Evolutionary conservation across 805 yeast genomes (phyloP), one percentile per base, ranked within the genome.

Genomic region (Ogataea parapolymorpha): DNA sequence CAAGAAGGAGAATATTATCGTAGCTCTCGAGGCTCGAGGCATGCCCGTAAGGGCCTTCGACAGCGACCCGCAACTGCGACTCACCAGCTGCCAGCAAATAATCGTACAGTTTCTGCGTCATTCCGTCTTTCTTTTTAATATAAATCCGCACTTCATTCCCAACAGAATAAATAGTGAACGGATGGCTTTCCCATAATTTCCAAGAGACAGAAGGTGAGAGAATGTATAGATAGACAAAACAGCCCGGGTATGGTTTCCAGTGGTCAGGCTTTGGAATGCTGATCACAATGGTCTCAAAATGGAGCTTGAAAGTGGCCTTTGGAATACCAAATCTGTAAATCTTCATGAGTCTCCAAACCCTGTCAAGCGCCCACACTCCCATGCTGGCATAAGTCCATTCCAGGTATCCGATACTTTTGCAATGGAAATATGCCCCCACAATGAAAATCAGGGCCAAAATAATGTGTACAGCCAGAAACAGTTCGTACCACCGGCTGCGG

Each of bases 151-250:
- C 45, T 12, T 48, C 42, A 5, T 41, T 32, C 2, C 38, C 51
- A 25, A 42, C 39, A 4, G 47, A 26, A 30, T 67, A 26, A 57
- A 61, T 44, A 58, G 84, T 77, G 54, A 80, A 80, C 1, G 86
- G 86, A 53, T 80, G 85, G 2, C 82, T 77, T 48, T 80, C 83
- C 77, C 82, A 75, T 45, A 78, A 65, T 38, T 72, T 62, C 42
- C 62, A 49, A 28, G 70, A 66, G 16, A 50, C 44, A 2, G 25
- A 20, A 1, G 40, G 31, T 26, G 55, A 60, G 7, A 75, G 51
- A 42, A 74, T 63, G 51, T 78, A 77, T 17, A 80, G 55, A 48
- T 73, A 80, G 7, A 75, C 75, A 57, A 74, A 80, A 25, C 80
- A 80, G 3, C 85, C 85, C 0, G 83, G 81, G 31, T 61, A 57